Conservation (phyloP, 1,284 basidiomycete species). For the Trichosporon sp. region DNA sequence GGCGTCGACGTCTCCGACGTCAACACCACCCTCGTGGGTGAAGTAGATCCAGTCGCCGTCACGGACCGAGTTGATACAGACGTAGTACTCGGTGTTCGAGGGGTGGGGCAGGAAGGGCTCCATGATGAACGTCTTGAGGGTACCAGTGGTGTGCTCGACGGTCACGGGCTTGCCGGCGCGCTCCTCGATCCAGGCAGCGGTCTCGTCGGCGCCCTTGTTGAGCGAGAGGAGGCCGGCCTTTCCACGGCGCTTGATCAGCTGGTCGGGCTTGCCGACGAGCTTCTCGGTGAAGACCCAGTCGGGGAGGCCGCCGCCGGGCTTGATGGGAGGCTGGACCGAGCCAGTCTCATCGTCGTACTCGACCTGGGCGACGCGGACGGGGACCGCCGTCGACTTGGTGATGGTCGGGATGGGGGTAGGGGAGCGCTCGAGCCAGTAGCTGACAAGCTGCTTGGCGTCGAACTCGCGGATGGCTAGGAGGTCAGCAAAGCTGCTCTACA, state of each 20-base stretch:
- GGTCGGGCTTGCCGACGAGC: constrained; percentile 91
- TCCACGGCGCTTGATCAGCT: constrained; percentile 98
- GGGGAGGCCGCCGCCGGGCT: constrained; percentile 65
- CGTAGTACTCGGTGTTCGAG: constrained; percentile 91
- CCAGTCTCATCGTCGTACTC: constrained; percentile 72
- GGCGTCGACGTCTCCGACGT: constrained; percentile 96
- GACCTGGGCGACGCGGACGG: constrained; percentile 49
- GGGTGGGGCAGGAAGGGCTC: constrained; percentile 97
- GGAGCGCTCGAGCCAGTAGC: constrained; percentile 87
- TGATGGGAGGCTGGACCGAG: constrained; percentile 59
- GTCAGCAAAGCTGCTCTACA: not conserved
- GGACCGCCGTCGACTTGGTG: constrained; percentile 44
- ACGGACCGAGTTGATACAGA: constrained; percentile 93
- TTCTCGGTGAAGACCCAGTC: constrained; percentile 79
- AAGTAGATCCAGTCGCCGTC: constrained; percentile 96
- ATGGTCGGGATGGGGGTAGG: constrained; percentile 54
- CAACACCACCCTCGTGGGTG: constrained; percentile 98
- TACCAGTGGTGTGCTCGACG: constrained; percentile 91
- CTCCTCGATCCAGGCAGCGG: constrained; percentile 78
- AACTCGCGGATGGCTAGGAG: constrained; percentile 78
- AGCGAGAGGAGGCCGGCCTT: constrained; percentile 92
- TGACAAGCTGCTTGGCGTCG: constrained; percentile 87
- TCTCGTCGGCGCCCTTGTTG: constrained; percentile 87
- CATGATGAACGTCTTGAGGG: constrained; percentile 94
- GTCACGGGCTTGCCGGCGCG: constrained; percentile 86